Evolutionary conservation across 768 basidiomycete genomes (phyloP).

Genomic region (Scleroderma citrinum): DNA sequence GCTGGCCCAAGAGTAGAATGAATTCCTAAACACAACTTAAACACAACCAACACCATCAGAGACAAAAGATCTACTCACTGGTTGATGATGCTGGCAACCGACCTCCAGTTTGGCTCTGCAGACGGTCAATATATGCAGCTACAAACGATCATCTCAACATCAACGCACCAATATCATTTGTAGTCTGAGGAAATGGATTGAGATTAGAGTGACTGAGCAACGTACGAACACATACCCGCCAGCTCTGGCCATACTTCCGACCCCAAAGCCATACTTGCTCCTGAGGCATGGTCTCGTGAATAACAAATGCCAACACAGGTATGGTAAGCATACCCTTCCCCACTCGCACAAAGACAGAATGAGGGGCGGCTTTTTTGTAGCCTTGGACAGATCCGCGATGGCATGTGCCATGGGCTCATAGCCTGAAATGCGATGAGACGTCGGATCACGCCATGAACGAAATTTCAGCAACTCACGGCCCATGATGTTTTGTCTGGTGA

Average conservation of each 20-base stretch:
- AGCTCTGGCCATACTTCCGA: conserved; percentile 51
- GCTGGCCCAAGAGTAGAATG: conserved; percentile 54
- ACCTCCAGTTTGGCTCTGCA: conserved; percentile 43
- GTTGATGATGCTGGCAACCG: conserved; percentile 49
- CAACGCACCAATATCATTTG: conserved; percentile 41
- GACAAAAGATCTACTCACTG: conserved; percentile 28
- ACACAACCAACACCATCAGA: not conserved
- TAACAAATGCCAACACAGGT: not conserved
- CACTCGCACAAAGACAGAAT: conserved; percentile 62
- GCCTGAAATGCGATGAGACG: conserved; percentile 31
- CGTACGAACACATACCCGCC: conserved; percentile 43
- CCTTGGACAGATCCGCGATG: conserved; percentile 41
- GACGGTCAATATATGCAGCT: not conserved
- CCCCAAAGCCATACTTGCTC: conserved; percentile 65
- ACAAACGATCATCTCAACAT: not conserved
- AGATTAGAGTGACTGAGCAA: not conserved
- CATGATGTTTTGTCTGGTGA: conserved; percentile 49
- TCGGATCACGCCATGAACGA: conserved; percentile 1
- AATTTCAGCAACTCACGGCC: conserved; percentile 36
- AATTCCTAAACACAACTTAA: conserved; percentile 41
- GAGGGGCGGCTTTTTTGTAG: conserved; percentile 47
- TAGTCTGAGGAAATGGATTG: conserved; percentile 33
- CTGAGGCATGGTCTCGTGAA: conserved; percentile 24
- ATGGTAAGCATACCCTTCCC: conserved; percentile 44
- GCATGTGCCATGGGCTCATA: conserved; percentile 58